Percentiles rank a stretch among this genome's conserved stretches.
Conservation (phyloP, 345 rosid species). For the Eucalyptus sideroxylon region DNA sequence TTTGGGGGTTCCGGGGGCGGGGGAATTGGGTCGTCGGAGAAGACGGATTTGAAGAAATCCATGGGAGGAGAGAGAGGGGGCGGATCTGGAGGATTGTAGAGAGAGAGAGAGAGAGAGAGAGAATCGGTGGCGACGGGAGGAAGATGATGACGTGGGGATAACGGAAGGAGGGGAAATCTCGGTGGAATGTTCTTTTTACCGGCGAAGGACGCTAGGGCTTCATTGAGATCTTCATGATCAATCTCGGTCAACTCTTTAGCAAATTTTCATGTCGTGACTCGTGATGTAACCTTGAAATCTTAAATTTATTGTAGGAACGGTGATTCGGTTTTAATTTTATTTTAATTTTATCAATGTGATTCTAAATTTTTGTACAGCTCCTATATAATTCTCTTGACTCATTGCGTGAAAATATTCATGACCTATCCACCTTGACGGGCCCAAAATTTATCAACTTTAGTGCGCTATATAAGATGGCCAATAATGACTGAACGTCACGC, state of each 20-base stretch:
- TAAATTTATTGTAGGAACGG: neutral
- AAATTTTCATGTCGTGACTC: neutral
- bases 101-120: neutral
- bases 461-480: accelerated
- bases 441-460: neutral
- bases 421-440: accelerated
- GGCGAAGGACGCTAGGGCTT: neutral
- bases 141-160: neutral
- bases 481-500: accelerated
- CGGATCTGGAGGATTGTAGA: neutral
- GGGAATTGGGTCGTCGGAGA: slow-evolving; percentile 32
- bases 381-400: accelerated
- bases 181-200: neutral
- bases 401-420: accelerated
- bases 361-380: neutral
- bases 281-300: neutral
- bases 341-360: no score
- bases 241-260: neutral
- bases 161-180: neutral
- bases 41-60: slow-evolving; percentile 71
- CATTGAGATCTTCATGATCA: neutral
- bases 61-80: slow-evolving; percentile 6
- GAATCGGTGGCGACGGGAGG: neutral
- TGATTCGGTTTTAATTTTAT: neutral
- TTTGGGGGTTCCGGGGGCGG: neutral